Evolutionary conservation across 768 basidiomycete species (phyloP).

Genomic region (Trametopsis cervina): DNA sequence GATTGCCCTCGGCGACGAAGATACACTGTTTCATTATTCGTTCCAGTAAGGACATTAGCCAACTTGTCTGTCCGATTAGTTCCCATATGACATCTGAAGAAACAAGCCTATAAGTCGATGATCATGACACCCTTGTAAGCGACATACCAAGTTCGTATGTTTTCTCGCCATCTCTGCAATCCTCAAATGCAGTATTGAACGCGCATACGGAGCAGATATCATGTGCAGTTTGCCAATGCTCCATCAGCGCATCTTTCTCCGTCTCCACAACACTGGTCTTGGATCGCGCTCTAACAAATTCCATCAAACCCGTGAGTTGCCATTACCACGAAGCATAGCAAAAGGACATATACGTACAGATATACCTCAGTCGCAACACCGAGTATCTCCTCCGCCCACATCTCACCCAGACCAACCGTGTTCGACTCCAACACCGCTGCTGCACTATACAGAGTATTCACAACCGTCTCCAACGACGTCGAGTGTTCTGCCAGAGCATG

Average conservation of each 20-base stretch:
- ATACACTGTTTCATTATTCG: conserved; percentile 51
- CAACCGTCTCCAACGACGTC: conserved; percentile 34
- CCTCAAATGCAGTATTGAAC: conserved; percentile 57
- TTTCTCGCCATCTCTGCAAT: conserved; percentile 50
- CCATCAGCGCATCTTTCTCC: conserved; percentile 35
- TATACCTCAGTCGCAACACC: conserved; percentile 37
- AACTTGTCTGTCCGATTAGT: conserved; percentile 52
- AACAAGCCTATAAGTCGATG: too few relatives aligned
- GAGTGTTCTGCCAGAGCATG: conserved; percentile 44
- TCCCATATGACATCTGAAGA: conserved; percentile 65
- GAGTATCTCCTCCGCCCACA: conserved; percentile 46
- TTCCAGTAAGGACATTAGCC: conserved; percentile 58
- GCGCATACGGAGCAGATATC: conserved; percentile 61
- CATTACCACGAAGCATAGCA: background rate
- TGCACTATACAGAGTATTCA: conserved; percentile 40
- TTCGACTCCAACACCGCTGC: conserved; percentile 40
- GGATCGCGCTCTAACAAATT: conserved; percentile 25
- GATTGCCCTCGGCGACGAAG: conserved; percentile 23
- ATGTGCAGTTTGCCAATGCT: conserved; percentile 54
- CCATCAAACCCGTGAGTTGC: background rate
- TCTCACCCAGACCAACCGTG: conserved; percentile 31
- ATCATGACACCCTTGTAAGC: too few relatives aligned
- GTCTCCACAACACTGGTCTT: conserved; percentile 20
- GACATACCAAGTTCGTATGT: conserved; percentile 54
- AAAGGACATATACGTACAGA: conserved; percentile 18